Evolutionary conservation across 108 stramenopile genomes (phyloP).

Genomic region (Skeletonema tropicum): DNA sequence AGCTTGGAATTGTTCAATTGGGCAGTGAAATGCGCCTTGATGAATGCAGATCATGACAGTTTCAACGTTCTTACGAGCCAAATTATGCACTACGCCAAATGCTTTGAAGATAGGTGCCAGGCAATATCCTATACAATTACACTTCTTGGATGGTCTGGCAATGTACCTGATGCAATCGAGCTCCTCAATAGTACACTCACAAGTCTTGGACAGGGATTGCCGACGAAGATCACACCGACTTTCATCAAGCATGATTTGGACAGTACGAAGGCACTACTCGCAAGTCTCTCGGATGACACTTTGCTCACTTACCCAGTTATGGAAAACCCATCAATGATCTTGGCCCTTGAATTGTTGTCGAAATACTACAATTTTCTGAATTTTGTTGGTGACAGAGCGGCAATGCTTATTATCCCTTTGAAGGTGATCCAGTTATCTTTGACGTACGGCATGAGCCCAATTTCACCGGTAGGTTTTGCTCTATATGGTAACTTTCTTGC

Average conservation of each 20-base stretch:
- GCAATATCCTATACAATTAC: background rate
- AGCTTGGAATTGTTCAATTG: constrained; percentile 28
- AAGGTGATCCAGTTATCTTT: constrained; percentile 25
- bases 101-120: constrained; percentile 25
- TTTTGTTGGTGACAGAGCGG: background rate
- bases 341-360: constrained; percentile 19
- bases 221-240: background rate
- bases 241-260: background rate
- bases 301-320: too few relatives aligned
- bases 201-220: constrained; percentile 16
- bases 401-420: background rate
- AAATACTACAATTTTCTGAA: background rate
- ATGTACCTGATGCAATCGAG: constrained; percentile 5
- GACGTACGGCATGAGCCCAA: constrained; percentile 18
- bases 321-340: background rate
- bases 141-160: constrained; percentile 3
- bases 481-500: constrained; percentile 13
- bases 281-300: too few relatives aligned
- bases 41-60: background rate
- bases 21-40: constrained; percentile 13
- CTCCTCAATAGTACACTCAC: background rate
- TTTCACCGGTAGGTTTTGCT: constrained; percentile 20
- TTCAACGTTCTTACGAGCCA: constrained; percentile 2
- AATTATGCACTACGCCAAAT: constrained; percentile 7
- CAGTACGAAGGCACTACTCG: background rate